Evolutionary conservation across 805 yeast genomes (phyloP), one percentile per base, ranked within the genome.

Genomic region (Nakazawaea molendinolei): DNA sequence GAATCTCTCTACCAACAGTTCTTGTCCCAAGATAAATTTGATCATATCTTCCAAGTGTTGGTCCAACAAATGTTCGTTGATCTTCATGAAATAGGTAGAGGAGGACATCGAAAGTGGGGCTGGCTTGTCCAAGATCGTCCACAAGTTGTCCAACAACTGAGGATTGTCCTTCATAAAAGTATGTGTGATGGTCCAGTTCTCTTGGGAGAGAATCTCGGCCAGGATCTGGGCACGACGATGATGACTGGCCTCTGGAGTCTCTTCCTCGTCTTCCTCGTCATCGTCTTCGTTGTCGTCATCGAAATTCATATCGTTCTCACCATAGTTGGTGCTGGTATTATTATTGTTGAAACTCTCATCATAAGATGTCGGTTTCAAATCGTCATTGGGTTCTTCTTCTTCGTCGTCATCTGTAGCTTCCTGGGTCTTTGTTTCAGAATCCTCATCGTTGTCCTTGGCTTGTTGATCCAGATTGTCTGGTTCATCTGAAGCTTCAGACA

Each of bases 111-210:
- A 76, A 39, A 80, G 63, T 12, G 86, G 85, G 7, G 71, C 67
- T 3, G 71, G 71, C 37, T 70, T 69, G 48, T 85, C 94, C 41
- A 92, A 65, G 15, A 89, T 65, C 15, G 75, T 59, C 98, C 98
- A 92, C 31, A 92, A 60, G 49, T 71, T 74, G 36, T 74, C 73
- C 49, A 92, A 60, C 25, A 85, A 65, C 15, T 66, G 70, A 4
- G 73, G 64, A 41, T 78, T 74, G 46, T 84, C 89, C 26, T 38
- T 33, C 79, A 90, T 79, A 38, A 92, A 79, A 1, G 95, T 79
- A 47, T 89, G 95, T 2, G 95, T 83, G 25, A 92, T 66, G 2
- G 94, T 82, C 96, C 97, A 90, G 7, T 87, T 89, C 52, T 90
- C 97, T 4, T 92, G 86, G 27, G 90, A 76, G 32, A 92, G 65